These are phyloP conservation scores for Vitellaria paradoxa DNA, from an alignment of 179 eudicot species.

Conservation along the genomic window DNA sequence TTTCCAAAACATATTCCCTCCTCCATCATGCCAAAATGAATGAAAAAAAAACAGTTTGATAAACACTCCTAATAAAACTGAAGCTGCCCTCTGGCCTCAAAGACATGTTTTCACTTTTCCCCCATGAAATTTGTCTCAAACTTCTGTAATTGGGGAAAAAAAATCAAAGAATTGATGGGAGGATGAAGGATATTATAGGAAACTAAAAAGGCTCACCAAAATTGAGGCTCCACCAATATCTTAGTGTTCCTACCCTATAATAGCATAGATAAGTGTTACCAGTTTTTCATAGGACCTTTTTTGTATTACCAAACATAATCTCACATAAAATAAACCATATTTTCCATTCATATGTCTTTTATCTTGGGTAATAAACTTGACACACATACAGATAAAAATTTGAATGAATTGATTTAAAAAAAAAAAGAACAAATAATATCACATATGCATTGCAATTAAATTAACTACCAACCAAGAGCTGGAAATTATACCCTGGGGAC, in stretches of 20 bases:
- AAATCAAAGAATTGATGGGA: background rate
- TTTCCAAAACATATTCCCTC: background rate
- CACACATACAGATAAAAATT: no score
- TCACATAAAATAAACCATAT: background rate
- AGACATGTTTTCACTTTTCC: background rate
- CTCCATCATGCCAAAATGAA: background rate
- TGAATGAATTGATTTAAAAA: no score
- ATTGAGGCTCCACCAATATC: no score
- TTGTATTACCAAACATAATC: background rate
- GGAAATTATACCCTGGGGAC: slow-evolving; percentile 56
- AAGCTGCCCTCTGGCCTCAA: background rate
- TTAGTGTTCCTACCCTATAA: no score
- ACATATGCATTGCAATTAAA: background rate
- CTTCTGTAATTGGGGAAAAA: background rate
- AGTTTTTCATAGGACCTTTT: background rate
- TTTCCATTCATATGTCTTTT: background rate
- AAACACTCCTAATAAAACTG: background rate
- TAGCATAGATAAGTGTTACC: no score
- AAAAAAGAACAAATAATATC: background rate
- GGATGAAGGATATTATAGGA: background rate
- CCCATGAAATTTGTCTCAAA: background rate
- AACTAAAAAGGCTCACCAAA: no score
- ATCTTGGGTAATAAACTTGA: background rate
- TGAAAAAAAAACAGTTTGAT: background rate
- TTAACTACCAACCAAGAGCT: background rate